These are phyloP conservation scores for Zymoseptoria brevis DNA, from an alignment of 2,329 filamentous ascomycete genomes.

Conservation along the genomic window DNA sequence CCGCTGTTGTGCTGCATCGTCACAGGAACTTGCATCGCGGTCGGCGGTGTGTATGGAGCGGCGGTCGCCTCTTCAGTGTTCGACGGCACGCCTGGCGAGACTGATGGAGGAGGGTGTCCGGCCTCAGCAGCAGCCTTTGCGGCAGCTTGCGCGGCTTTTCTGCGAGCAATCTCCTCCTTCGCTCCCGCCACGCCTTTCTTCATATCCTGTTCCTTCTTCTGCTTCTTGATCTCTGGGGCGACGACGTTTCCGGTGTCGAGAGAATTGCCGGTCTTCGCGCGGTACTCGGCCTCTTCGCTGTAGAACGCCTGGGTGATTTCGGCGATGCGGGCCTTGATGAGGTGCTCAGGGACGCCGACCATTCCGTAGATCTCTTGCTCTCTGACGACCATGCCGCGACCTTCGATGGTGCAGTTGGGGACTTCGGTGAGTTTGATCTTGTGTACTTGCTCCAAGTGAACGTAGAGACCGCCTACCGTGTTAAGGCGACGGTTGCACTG, in stretches of 20 bases:
- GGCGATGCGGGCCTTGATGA: conserved; percentile 75
- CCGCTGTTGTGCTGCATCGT: background rate
- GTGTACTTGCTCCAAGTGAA: conserved; percentile 98
- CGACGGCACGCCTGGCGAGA: background rate
- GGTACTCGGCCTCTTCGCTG: conserved; percentile 73
- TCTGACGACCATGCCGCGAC: conserved; percentile 65
- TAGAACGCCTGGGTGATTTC: conserved; percentile 80
- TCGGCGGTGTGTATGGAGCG: background rate
- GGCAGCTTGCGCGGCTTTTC: conserved; percentile 25
- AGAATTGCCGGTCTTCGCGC: conserved; percentile 75
- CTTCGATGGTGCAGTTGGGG: conserved; percentile 54
- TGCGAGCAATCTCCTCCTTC: background rate
- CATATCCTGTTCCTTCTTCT: conserved; percentile 2
- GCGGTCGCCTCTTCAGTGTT: background rate
- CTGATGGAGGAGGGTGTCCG: background rate
- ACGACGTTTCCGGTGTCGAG: conserved; percentile 35
- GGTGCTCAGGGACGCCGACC: conserved; percentile 87
- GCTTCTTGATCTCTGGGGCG: background rate
- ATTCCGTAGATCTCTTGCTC: conserved; percentile 96
- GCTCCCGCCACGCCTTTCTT: conserved; percentile 1
- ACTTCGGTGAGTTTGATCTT: conserved; percentile 83
- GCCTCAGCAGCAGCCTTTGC: conserved; percentile 2
- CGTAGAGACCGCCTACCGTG: conserved; percentile 88
- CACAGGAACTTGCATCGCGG: background rate
- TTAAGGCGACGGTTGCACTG: conserved; percentile 80